phyloP scores from a whole-genome alignment of 1,284 basidiomycete species.

The Tilletia indica region DNA sequence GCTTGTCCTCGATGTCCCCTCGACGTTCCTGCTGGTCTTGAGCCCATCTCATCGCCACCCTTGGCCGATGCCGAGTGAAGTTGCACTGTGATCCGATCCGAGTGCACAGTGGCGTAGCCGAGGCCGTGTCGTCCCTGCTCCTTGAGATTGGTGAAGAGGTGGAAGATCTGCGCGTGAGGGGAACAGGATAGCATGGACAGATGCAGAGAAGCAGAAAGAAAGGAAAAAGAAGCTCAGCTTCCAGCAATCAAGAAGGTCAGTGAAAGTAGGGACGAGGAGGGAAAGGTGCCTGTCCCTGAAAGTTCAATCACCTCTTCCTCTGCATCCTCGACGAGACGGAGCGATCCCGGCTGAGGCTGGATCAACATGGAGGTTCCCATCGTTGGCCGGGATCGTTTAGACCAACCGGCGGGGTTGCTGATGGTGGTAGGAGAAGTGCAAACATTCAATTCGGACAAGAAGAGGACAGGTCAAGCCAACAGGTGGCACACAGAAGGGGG shows the following conservation, averaged over 20 bases:
- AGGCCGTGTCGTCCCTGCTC: constrained; percentile 8
- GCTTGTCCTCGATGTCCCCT: background rate
- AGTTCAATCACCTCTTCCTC: background rate
- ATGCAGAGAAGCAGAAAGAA: background rate
- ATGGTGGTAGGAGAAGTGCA: too few relatives aligned
- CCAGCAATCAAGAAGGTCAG: background rate
- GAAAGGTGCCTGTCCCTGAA: background rate
- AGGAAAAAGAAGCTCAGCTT: too few relatives aligned
- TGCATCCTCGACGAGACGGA: constrained; percentile 3
- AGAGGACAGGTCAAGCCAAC: too few relatives aligned
- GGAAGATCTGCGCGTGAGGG: constrained; percentile 1
- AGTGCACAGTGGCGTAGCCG: background rate
- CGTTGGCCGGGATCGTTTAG: background rate
- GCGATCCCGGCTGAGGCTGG: background rate
- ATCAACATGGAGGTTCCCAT: background rate
- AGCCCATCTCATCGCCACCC: background rate
- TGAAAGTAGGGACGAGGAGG: background rate
- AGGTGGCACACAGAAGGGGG: too few relatives aligned
- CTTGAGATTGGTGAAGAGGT: constrained; percentile 12
- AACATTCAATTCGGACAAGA: too few relatives aligned
- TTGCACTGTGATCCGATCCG: background rate
- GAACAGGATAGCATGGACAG: background rate
- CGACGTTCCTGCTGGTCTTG: background rate
- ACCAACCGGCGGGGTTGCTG: too few relatives aligned
- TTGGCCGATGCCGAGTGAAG: background rate